Base-by-base conservation (phyloP, 352 stramenopile genomes). In the Globisporangium polare region DNA sequence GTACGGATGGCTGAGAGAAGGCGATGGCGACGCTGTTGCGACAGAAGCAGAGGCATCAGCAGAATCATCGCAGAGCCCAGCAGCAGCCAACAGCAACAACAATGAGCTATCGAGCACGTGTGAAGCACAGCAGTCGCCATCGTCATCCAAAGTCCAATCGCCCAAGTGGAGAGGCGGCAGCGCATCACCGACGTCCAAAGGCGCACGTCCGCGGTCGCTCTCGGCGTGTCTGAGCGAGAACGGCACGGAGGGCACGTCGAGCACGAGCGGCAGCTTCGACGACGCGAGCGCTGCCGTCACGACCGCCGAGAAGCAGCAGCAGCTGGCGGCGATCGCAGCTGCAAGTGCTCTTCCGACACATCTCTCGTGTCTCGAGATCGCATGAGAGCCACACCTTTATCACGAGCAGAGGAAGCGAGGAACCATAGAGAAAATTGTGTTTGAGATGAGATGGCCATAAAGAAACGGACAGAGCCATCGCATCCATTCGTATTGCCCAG, bases 221-320 rank as follows among this genome's bases (percentile, higher is more conserved):
- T 85, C 73, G 0, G 75, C 72, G 3, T 80, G 69, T n/a, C 56
- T 65, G 13, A 79, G 67, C 35, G 74, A 66, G 20, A 80, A 62
- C 53, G 63, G 53, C 33, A 87, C 77, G 0, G 75, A 87, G 54
- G 69, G 67, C 49, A 89, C 78, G 24, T 75, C 66, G 39, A 89
- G 83, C 72, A 83, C 75, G 33, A 86, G 73, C 43, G 70, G 68
- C 56, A 93, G 84, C 50, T 83, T 65, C 15, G 75, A 83, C 10
- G 67, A 66, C 24, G 52, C 20, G 17, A 45, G 9, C 18, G 51
- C n/a, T 20, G 18, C 20, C 15, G 33, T 39, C 33, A 17, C 55
- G 22, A 45, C 49, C 61, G 8, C 46, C 39, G 20, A 68, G 69
- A 47, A 65, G 56, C 54, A 69, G 46, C 29, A 74, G 35, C 57